phyloP scores from a whole-genome alignment of 805 yeast species.

The Wickerhamiella dianesei region DNA sequence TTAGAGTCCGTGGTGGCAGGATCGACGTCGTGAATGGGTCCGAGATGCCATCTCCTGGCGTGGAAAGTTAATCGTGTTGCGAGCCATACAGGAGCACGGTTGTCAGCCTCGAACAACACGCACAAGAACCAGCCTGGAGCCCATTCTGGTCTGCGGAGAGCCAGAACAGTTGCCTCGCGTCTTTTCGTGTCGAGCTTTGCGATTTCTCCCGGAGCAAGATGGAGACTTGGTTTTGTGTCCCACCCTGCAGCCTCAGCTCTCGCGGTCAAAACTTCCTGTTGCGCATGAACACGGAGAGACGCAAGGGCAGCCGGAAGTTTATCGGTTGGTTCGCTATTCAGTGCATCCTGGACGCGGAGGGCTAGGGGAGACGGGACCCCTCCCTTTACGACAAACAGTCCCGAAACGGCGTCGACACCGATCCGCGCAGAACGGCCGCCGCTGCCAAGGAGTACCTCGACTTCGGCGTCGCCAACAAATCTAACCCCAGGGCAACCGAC shows the following conservation, averaged over 20 bases:
- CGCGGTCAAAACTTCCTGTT: constrained; percentile 36
- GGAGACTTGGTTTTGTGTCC: constrained; percentile 45
- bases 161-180: constrained; percentile 16
- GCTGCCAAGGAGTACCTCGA: neutral
- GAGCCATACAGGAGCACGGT: constrained; percentile 12
- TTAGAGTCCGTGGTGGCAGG: constrained; percentile 1
- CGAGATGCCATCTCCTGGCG: constrained; percentile 18
- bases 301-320: neutral
- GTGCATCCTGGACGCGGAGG: neutral
- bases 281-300: constrained; percentile 35
- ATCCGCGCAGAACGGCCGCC: constrained; percentile 4
- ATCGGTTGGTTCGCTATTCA: neutral
- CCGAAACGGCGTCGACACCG: constrained; percentile 17
- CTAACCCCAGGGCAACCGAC: neutral
- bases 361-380: constrained; percentile 5
- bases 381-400: constrained; percentile 13
- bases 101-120: constrained; percentile 18
- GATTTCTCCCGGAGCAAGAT: constrained; percentile 36
- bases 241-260: constrained; percentile 55
- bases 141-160: constrained; percentile 27
- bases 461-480: neutral
- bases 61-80: constrained; percentile 14
- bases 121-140: constrained; percentile 30
- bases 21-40: constrained; percentile 12
- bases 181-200: constrained; percentile 19